phyloP scores from a whole-genome alignment of 768 basidiomycete genomes.

The Gloeostereum incarnatum region DNA sequence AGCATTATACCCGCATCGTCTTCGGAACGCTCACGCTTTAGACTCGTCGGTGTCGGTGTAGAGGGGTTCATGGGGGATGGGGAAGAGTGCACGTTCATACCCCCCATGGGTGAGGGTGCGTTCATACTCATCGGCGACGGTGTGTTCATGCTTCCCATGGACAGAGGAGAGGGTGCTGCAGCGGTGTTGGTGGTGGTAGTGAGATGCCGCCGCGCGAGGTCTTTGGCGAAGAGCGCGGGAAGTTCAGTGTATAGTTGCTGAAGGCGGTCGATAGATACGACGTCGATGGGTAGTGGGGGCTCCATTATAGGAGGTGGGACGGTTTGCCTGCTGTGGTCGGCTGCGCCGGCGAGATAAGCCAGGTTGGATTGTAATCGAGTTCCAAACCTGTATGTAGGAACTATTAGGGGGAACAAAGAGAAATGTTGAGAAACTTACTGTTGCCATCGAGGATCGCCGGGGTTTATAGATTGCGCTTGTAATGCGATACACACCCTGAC shows the following conservation, averaged over 20 bases:
- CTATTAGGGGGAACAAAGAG: constrained; percentile 3
- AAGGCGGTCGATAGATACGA: constrained; percentile 48
- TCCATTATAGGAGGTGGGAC: constrained; percentile 47
- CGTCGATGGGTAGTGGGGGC: constrained; percentile 39
- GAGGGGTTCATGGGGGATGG: no score
- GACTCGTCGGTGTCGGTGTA: no score
- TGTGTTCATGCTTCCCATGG: no score
- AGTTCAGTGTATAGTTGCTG: constrained; percentile 55
- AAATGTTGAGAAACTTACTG: constrained; percentile 34
- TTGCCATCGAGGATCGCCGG: constrained; percentile 40
- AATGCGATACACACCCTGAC: constrained; percentile 53
- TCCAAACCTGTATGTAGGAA: constrained; percentile 36
- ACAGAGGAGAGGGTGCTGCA: constrained; percentile 9
- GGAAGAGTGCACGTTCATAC: no score
- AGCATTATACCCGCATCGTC: no score
- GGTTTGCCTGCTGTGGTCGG: constrained; percentile 41
- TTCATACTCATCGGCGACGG: no score
- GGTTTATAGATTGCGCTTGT: constrained; percentile 39
- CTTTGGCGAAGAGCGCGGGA: constrained; percentile 52
- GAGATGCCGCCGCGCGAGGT: constrained; percentile 39
- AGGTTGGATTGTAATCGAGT: constrained; percentile 61
- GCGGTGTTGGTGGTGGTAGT: constrained; percentile 11
- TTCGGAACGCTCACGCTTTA: constrained; percentile 58
- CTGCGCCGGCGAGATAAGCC: constrained; percentile 60
- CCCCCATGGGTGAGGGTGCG: no score